Evolutionary conservation across 2,329 filamentous ascomycete genomes (phyloP), one percentile per base, ranked within the genome.

Genomic region (Aspergillus awamori): DNA sequence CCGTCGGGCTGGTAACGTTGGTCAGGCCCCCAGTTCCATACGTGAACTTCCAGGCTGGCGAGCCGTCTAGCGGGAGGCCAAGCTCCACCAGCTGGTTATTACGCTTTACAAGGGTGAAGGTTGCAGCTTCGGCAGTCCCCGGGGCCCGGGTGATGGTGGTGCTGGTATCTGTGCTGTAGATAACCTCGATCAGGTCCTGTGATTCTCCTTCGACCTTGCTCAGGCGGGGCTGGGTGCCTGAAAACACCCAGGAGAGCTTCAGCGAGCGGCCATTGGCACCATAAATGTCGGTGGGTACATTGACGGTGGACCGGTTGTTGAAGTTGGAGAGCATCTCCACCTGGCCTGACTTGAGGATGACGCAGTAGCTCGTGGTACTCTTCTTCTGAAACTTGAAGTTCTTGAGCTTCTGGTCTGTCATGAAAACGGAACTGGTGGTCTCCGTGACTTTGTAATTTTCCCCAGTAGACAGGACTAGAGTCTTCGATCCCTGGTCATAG

Each of bases 401-500:
- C 20, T 61, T 58, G 28, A 61, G 59, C 43, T 61, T 61, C 17
- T 58, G 59, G 48, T 61, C 59, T 4, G 15, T 41, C 24, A 54
- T n/a, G 8, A 24, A 5, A 13, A 61, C 24, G 3, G 30, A 39
- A 13, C 54, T 58, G 13, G 49, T 3, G 26, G 39, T 49, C 39
- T 61, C 54, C 1, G 20, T 41, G n/a, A 58, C 59, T n/a, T 54
- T 24, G 22, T 57, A 61, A 11, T 61, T 48, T 41, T 61, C 59
- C 2, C 59, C 59, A 2, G 59, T 61, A 2, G 54, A 57, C 13
- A 61, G 39, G 2, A 54, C 2, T 1, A 61, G 54, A 5, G 54
- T 57, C 22, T 45, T 58, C 13, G 5, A 22, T 5, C 5, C 13
- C 13, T 61, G 59, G 2, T 61, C 24, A n/a, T 58, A 61, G 20